These are phyloP conservation scores for Colletotrichum spaethianum DNA, from an alignment of 2,329 filamentous ascomycete species.

Conservation along the genomic window DNA sequence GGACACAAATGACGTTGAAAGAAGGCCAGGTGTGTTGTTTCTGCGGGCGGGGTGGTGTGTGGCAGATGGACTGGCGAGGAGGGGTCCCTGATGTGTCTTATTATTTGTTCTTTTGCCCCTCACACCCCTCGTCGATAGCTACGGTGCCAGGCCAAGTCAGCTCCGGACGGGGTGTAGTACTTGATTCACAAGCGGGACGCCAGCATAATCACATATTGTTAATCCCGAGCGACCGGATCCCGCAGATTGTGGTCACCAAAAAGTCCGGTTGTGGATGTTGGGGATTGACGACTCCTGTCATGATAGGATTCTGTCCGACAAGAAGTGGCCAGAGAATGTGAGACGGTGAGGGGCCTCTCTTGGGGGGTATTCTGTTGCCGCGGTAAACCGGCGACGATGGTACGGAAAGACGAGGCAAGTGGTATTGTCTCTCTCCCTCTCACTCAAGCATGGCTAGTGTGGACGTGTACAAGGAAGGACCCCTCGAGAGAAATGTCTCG, in stretches of 20 bases:
- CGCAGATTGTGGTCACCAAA: conserved; percentile 29
- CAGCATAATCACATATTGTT: conserved; percentile 36
- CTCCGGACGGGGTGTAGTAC: conserved; percentile 17
- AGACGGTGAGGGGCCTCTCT: conserved; percentile 24
- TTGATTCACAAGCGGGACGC: conserved; percentile 33
- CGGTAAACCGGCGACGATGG: conserved; percentile 9
- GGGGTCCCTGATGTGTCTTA: conserved; percentile 28
- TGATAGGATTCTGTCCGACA: conserved; percentile 13
- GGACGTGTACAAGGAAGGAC: conserved; percentile 1
- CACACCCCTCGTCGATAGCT: conserved; percentile 24
- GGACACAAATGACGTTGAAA: conserved; percentile 36
- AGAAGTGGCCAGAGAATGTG: neutral
- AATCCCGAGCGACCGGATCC: conserved; percentile 40
- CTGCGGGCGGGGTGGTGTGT: conserved; percentile 12
- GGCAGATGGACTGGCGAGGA: conserved; percentile 8
- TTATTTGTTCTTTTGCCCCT: conserved; percentile 23
- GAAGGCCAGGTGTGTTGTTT: conserved; percentile 34
- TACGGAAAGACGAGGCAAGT: neutral
- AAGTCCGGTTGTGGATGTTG: conserved; percentile 12
- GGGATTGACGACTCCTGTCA: neutral
- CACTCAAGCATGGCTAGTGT: neutral
- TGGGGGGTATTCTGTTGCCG: neutral
- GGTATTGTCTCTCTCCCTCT: neutral
- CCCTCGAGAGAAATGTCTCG: conserved; percentile 8
- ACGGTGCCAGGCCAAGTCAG: conserved; percentile 18